phyloP scores from a whole-genome alignment of 495 filamentous ascomycete genomes.

The Hyaloscypha hepaticicola region DNA sequence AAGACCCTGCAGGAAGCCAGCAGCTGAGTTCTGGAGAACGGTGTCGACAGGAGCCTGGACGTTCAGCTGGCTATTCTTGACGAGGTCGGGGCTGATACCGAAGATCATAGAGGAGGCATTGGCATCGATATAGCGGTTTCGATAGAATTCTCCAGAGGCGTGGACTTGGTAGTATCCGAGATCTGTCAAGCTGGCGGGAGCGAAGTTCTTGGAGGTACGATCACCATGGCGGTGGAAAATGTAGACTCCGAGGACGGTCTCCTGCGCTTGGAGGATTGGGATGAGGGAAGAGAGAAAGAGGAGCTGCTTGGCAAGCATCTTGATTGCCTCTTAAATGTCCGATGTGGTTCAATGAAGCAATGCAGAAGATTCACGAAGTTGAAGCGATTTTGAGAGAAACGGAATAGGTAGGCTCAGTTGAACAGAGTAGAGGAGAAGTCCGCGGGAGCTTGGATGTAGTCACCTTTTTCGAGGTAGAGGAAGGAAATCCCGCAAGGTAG shows the following conservation, averaged over 20 bases:
- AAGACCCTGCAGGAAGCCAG: conserved; percentile 77
- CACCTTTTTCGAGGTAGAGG: neutral
- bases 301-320: conserved; percentile 32
- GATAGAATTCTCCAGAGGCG: conserved; percentile 60
- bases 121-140: conserved; percentile 56
- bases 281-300: conserved; percentile 35
- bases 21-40: conserved; percentile 66
- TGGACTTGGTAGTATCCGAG: conserved; percentile 65
- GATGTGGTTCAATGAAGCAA: neutral
- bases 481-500: neutral
- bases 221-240: conserved; percentile 76
- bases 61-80: conserved; percentile 59
- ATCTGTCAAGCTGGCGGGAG: conserved; percentile 57
- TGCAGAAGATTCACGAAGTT: neutral
- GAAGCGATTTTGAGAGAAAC: neutral
- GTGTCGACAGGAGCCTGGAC: conserved; percentile 39
- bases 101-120: conserved; percentile 51
- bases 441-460: neutral
- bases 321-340: conserved; percentile 1
- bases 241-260: conserved; percentile 66
- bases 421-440: neutral
- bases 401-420: neutral
- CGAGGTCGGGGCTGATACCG: conserved; percentile 55
- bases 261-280: conserved; percentile 41
- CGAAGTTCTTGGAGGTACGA: conserved; percentile 58